Conservation (phyloP, 768 basidiomycete genomes). For the Amylocystis lapponica region DNA sequence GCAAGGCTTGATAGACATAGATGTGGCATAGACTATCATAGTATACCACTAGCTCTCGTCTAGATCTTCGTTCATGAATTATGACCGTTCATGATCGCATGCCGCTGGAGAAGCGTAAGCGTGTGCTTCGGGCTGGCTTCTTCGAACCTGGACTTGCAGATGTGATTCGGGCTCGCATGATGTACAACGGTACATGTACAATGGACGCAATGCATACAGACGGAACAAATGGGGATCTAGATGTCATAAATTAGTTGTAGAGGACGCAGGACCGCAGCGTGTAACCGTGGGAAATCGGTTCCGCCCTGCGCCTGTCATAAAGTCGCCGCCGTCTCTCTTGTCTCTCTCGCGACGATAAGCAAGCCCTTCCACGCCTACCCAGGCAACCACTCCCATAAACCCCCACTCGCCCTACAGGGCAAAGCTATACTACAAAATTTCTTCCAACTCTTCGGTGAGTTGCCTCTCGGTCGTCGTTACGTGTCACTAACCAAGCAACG, state of each 20-base stretch:
- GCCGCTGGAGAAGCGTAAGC: no score
- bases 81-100: no score
- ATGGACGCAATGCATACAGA: no score
- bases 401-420: slow-evolving; percentile 90
- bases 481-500: slow-evolving; percentile 8
- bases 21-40: not conserved
- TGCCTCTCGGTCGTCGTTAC: slow-evolving; percentile 1
- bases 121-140: no score
- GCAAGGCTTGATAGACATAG: slow-evolving; percentile 16
- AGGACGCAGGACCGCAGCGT: no score
- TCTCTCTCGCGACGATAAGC: slow-evolving; percentile 37
- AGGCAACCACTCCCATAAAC: slow-evolving; percentile 52
- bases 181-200: no score
- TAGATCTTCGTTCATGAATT: no score
- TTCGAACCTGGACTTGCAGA: no score
- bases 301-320: slow-evolving; percentile 1
- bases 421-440: slow-evolving; percentile 47
- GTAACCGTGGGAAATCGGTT: slow-evolving; percentile 3
- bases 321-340: slow-evolving; percentile 1
- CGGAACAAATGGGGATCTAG: no score
- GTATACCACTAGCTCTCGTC: no score
- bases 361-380: slow-evolving; percentile 44
- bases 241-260: not conserved
- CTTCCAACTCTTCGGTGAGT: slow-evolving; percentile 43
- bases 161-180: no score